These are phyloP conservation scores for Gloeopeniophorella convolvens DNA, from an alignment of 768 basidiomycete species.

Conservation along the genomic window DNA sequence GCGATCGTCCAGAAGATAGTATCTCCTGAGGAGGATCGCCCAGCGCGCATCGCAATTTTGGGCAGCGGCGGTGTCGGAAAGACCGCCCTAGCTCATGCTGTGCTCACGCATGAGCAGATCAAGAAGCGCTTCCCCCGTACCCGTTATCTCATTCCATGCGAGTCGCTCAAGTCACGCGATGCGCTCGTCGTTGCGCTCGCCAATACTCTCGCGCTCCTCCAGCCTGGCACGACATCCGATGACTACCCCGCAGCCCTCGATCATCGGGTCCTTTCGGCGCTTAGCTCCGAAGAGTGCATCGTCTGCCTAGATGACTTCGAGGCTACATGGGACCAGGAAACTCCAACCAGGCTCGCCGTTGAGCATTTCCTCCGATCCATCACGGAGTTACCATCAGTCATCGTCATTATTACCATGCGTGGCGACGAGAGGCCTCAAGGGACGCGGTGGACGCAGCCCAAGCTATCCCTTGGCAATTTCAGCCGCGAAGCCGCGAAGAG, in stretches of 20 bases:
- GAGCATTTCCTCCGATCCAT: conserved; percentile 8
- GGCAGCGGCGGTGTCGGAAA: conserved; percentile 36
- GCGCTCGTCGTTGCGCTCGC: conserved; percentile 24
- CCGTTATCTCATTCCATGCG: conserved; percentile 32
- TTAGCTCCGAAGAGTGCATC: conserved; percentile 24
- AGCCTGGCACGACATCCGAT: conserved; percentile 1
- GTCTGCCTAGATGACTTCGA: conserved; percentile 38
- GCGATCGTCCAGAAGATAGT: neutral
- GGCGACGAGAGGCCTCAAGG: conserved; percentile 12
- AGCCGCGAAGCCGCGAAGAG: conserved; percentile 5
- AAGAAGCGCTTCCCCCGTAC: conserved; percentile 22
- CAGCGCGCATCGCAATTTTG: conserved; percentile 21
- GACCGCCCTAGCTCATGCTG: conserved; percentile 32
- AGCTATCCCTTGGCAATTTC: conserved; percentile 12
- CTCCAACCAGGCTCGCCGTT: conserved; percentile 3
- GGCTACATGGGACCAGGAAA: conserved; percentile 31
- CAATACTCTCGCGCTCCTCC: conserved; percentile 20
- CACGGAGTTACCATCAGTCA: conserved; percentile 11
- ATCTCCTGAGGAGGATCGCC: neutral
- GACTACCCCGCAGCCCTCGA: conserved; percentile 3
- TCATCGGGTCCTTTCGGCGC: neutral
- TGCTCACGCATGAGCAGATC: conserved; percentile 26
- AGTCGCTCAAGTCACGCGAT: conserved; percentile 15
- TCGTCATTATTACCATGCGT: conserved; percentile 13
- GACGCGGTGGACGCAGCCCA: conserved; percentile 14